phyloP scores from a whole-genome alignment of 352 stramenopile species.

The Plasmopara halstedii region DNA sequence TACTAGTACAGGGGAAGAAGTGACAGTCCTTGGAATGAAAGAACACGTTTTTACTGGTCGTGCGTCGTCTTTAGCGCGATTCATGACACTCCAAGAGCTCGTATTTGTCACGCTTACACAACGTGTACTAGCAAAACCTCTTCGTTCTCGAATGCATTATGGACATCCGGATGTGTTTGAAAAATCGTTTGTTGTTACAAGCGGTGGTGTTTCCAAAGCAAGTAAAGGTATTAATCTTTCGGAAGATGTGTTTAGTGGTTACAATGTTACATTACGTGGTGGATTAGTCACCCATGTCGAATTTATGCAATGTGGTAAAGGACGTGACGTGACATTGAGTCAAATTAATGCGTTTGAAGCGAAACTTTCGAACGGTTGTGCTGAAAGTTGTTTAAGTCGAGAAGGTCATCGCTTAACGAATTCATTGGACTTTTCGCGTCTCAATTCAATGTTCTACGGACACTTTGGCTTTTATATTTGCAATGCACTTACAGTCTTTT shows the following conservation, averaged over 20 bases:
- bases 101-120: conserved; percentile 85
- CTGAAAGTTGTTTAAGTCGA: conserved; percentile 73
- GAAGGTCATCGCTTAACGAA: conserved; percentile 74
- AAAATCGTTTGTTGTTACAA: conserved; percentile 80
- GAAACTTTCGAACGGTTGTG: conserved; percentile 80
- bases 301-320: conserved; percentile 87
- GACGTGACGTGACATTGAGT: conserved; percentile 78
- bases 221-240: conserved; percentile 86
- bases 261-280: conserved; percentile 75
- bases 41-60: conserved; percentile 84
- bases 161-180: conserved; percentile 85
- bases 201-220: conserved; percentile 77
- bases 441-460: conserved; percentile 87
- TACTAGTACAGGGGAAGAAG: conserved; percentile 43
- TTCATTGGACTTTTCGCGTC: conserved; percentile 71
- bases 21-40: conserved; percentile 86
- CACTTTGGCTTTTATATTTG: conserved; percentile 88
- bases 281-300: conserved; percentile 78
- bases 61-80: conserved; percentile 77
- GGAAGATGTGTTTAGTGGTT: conserved; percentile 87
- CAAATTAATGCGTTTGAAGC: conserved; percentile 87
- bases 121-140: conserved; percentile 68
- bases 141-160: conserved; percentile 82
- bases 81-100: conserved; percentile 84
- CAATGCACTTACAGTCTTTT: conserved; percentile 80